Base-by-base conservation (phyloP, 345 rosid species). In the Melaleuca alternifolia region DNA sequence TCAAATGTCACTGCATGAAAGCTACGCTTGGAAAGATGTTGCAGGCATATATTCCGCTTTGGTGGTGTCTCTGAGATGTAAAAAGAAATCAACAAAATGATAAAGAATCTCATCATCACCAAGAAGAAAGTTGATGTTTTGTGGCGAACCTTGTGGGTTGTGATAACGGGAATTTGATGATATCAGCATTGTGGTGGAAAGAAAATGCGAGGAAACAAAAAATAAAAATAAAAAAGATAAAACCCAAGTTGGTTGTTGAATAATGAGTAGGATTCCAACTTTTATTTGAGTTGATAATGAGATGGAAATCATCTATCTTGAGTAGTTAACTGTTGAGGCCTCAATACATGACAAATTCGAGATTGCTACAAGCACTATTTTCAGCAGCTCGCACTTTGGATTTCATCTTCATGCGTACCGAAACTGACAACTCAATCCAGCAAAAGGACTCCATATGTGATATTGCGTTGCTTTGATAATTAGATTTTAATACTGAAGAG, bases 131-230 rank as follows among this genome's bases (percentile, higher is more conserved):
- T 84, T 83, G 88, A 81, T 87, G 90, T 91, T 95, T 86, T 94
- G 96, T 93, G 98, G 98, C 96, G 93, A 95, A 93, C 94, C 95
- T 93, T 89, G 92, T 91, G 93, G 91, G 90, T 89, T 86, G 84
- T 57, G 93, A 91, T 89, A 83, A 50, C 89, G 90, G 91, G 87
- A 88, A 90, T 6, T 54, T 52, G 46, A 89, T 87, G 92, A 89
- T 77, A 87, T 88, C 86, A 86, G 23, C 77, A 50, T 30, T 71
- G 79, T 71, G 79, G 48, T 51, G 85, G 84, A 46, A 82, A 52
- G 85, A 9, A 65, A 81, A 90, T 51, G 24, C 54, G 54, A 44
- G 44, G n/a, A 48, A 85, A 15, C 46, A 30, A 30, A 61, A 51
- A 51, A 10, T 37, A 7, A 65, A 33, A 10, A 84, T 84, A 48